Evolutionary conservation across 768 basidiomycete species (phyloP).

Genomic region (Tulasnella calospora): DNA sequence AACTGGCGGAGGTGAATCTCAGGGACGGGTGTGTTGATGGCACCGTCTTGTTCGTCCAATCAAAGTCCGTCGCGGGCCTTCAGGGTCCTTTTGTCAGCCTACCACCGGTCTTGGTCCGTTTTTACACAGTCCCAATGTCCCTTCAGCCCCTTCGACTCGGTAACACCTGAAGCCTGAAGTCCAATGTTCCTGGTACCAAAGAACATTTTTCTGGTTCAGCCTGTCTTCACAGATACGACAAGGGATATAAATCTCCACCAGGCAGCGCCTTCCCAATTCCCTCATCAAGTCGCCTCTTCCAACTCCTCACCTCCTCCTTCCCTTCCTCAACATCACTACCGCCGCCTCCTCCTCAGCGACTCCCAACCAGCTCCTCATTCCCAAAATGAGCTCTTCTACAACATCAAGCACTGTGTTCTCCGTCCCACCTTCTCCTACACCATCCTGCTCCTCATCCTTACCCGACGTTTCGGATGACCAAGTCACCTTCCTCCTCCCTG

Average conservation of each 20-base stretch:
- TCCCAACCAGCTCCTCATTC: not conserved
- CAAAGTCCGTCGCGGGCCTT: not conserved
- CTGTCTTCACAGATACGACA: not conserved
- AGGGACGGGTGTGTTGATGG: not conserved
- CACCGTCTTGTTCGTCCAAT: not conserved
- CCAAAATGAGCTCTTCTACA: conserved; percentile 11
- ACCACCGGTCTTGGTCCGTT: not conserved
- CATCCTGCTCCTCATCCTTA: conserved; percentile 17
- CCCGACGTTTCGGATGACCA: conserved; percentile 15
- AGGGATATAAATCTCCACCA: not conserved
- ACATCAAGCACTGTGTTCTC: not conserved
- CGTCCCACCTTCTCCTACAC: conserved; percentile 10
- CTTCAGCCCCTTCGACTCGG: too few species aligned
- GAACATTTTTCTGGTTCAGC: not conserved
- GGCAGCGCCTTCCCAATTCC: not conserved
- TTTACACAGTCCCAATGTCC: conserved; percentile 7
- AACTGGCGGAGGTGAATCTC: not conserved
- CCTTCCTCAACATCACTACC: not conserved
- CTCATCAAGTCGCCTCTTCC: not conserved
- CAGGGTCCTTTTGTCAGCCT: not conserved
- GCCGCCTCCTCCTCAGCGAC: too few species aligned
- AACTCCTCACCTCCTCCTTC: not conserved
- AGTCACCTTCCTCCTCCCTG: conserved; percentile 51
- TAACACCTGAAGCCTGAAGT: too few species aligned
- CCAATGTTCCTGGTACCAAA: too few species aligned